phyloP scores from a whole-genome alignment of 1,139 yeast genomes.

The Yamadazyma friedrichii region DNA sequence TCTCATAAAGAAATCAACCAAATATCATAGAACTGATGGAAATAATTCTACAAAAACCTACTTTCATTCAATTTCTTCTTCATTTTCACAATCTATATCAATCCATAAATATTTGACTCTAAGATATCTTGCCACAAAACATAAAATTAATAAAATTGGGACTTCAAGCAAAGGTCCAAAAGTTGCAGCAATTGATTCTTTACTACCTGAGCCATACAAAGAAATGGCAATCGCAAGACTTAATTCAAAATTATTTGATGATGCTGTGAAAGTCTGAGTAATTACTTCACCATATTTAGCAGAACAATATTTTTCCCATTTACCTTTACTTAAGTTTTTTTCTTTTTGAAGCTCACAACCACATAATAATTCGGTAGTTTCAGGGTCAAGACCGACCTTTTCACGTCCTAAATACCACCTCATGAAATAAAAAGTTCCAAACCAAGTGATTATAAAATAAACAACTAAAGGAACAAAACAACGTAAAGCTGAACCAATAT shows the following conservation, averaged over 20 bases:
- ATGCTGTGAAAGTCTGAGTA: constrained; percentile 58
- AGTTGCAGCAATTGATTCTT: constrained; percentile 59
- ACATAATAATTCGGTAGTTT: constrained; percentile 22
- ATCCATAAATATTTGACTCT: constrained; percentile 24
- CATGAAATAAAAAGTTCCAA: constrained; percentile 40
- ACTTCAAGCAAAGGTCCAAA: constrained; percentile 61
- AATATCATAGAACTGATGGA: too few species aligned
- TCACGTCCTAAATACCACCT: constrained; percentile 23
- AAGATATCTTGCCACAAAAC: constrained; percentile 40
- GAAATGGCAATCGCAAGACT: constrained; percentile 57
- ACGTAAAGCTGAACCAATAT: constrained; percentile 50
- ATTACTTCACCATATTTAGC: constrained; percentile 42
- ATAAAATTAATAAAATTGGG: constrained; percentile 46
- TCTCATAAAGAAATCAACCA: too few species aligned
- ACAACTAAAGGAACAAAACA: constrained; percentile 51
- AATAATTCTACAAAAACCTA: too few species aligned
- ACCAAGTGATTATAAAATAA: constrained; percentile 52
- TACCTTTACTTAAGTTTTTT: constrained; percentile 12
- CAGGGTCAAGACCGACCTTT: neutral
- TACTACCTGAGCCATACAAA: constrained; percentile 50
- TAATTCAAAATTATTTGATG: constrained; percentile 54
- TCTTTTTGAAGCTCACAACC: constrained; percentile 34
- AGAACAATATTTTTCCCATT: constrained; percentile 27
- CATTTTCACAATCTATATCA: constrained; percentile 12
- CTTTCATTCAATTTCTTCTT: too few species aligned